A percentile compares a stretch with the other conserved stretches of the same genome.
Evolutionary conservation across 768 basidiomycete species (phyloP).

Genomic region (Neoboletus brunneissimus): DNA sequence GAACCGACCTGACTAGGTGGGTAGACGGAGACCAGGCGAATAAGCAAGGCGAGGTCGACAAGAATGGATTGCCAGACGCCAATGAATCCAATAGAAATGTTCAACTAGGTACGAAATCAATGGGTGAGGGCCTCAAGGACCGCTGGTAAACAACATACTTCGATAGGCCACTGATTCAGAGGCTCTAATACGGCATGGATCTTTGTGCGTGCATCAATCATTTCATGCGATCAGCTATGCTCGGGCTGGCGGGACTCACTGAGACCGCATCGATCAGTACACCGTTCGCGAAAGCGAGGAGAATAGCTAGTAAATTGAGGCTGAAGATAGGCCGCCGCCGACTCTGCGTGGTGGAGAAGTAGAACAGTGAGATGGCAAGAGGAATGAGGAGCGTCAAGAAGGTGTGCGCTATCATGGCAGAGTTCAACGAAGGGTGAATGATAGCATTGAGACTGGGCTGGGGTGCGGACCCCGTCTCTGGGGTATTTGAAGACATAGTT

Average conservation of each 20-base stretch:
- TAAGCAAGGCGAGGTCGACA: conserved; percentile 24
- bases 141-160: neutral
- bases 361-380: conserved; percentile 18
- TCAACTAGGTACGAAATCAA: neutral
- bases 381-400: conserved; percentile 21
- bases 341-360: conserved; percentile 20
- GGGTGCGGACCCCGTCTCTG: neutral
- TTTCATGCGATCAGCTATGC: neutral
- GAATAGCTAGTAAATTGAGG: conserved; percentile 13
- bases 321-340: conserved; percentile 19
- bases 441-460: neutral
- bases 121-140: neutral
- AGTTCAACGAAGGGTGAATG: conserved; percentile 10
- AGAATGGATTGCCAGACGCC: conserved; percentile 18
- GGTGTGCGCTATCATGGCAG: conserved; percentile 24
- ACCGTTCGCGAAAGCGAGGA: conserved; percentile 14
- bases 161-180: conserved; percentile 5
- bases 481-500: conserved; percentile 5
- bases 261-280: conserved; percentile 7
- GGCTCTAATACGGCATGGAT: conserved; percentile 25
- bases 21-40: conserved; percentile 25
- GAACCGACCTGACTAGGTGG: conserved; percentile 8
- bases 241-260: neutral
- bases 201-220: conserved; percentile 6
- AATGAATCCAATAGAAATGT: conserved; percentile 21